Evolutionary conservation across 2,329 filamentous ascomycete species (phyloP), one percentile per base, ranked within the genome.

Genomic region (Phoma sp.): DNA sequence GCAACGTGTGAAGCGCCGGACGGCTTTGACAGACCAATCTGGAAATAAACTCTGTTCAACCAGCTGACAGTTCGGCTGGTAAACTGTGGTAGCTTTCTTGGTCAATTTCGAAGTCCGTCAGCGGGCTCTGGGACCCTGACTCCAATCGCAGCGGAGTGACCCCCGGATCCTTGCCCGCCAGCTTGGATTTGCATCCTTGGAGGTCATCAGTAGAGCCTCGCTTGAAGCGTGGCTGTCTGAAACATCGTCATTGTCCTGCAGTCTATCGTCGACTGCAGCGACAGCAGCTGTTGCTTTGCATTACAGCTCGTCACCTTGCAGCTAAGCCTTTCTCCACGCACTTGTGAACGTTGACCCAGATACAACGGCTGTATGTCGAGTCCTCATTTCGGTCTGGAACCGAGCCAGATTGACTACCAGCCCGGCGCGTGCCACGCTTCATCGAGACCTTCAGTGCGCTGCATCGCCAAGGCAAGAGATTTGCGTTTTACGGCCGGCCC

Each of bases 171-270:
- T 30, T 37, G 41, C 27, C 41, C 46, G n/a, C 24, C 25, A 25
- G 41, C 46, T 46, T 50, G 52, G 46, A 42, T 55, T 29, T 30
- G 52, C 41, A 55, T 55, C 46, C 52, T 23, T 47, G 14, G 32
- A 33, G 23, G 27, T 29, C 8, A 32, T 42, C 36, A 30, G 23
- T 22, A 41, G 25, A 40, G 39, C 43, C 30, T 29, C 35, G 47
- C 38, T 47, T 32, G 37, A 42, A 42, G 2, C 52, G 66, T 68
- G 66, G 66, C 65, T 67, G 63, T 65, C 61, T 68, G 65, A 61
- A 59, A 63, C 23, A 42, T 59, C 65, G 66, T 68, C 66, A 66
- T 58, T 25, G 48, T 52, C 29, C 25, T 37, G 48, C 25, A 38
- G 35, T 39, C 37, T 32, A 40, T 38, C 30, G 29, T 37, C 30